phyloP scores from a whole-genome alignment of 148 eudicot genomes.

The Chenopodium suecicum region DNA sequence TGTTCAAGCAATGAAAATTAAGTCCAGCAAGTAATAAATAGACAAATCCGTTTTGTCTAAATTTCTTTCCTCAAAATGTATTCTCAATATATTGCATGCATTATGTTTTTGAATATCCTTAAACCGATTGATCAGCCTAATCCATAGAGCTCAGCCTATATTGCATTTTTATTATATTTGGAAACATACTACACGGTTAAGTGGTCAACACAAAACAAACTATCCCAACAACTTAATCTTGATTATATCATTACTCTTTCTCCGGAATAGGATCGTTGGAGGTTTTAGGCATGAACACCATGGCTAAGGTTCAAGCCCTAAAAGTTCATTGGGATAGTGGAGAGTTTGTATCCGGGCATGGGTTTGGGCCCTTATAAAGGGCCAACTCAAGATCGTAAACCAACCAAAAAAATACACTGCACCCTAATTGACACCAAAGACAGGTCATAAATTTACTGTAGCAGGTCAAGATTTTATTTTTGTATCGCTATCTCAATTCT shows the following conservation, averaged over 20 bases:
- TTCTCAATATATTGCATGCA: too few species aligned
- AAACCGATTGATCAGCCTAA: background rate
- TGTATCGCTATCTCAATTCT: background rate
- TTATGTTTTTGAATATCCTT: background rate
- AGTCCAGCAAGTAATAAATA: background rate
- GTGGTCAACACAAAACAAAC: background rate
- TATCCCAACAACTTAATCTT: background rate
- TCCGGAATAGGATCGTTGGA: background rate
- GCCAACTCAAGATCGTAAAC: background rate
- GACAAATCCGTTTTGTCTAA: background rate
- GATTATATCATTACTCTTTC: background rate
- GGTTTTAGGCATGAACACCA: background rate
- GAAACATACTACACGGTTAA: background rate
- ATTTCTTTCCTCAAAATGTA: background rate
- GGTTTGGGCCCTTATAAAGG: background rate
- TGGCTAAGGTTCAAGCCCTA: background rate
- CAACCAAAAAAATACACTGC: background rate
- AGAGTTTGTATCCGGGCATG: background rate
- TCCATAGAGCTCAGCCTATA: background rate
- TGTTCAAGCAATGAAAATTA: constrained; percentile 22
- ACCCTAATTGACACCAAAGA: background rate
- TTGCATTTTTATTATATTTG: background rate
- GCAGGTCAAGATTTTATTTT: background rate
- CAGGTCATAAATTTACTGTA: background rate
- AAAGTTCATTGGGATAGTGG: background rate